Evolutionary conservation across 106 monocot genomes (phyloP).

Genomic region (Dioscorea dumetorum): DNA sequence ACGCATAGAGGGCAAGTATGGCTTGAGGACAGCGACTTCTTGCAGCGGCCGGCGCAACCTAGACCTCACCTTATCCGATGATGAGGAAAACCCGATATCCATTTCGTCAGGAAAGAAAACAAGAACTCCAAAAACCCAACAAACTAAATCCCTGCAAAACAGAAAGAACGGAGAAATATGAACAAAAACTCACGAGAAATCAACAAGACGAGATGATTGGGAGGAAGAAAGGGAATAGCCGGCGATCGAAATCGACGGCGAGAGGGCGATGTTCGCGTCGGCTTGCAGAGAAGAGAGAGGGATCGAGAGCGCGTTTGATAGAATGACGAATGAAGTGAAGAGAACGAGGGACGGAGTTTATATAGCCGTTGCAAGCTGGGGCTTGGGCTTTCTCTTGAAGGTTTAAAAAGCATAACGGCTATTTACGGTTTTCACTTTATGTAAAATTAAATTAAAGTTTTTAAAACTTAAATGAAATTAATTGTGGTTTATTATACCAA

Average conservation of each 20-base stretch:
- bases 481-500: no score
- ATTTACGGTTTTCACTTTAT: no score
- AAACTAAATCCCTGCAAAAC: background rate
- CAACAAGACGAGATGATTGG: background rate
- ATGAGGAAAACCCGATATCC: constrained; percentile 39
- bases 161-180: background rate
- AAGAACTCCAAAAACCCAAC: background rate
- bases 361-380: no score
- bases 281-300: background rate
- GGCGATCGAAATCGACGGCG: no score
- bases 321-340: background rate
- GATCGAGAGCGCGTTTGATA: background rate
- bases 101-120: constrained; percentile 7
- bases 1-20: constrained; percentile 41
- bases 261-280: no score
- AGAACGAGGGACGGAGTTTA: background rate
- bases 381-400: no score
- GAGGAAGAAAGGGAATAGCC: no score
- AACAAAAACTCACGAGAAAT: background rate
- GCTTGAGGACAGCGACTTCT: constrained; percentile 18
- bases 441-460: no score
- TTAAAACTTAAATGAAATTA: no score
- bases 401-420: no score
- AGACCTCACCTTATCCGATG: constrained; percentile 21
- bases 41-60: constrained; percentile 22